Conservation (phyloP, 176 grass and related monocot genomes). For the Phoenix roebelenii region DNA sequence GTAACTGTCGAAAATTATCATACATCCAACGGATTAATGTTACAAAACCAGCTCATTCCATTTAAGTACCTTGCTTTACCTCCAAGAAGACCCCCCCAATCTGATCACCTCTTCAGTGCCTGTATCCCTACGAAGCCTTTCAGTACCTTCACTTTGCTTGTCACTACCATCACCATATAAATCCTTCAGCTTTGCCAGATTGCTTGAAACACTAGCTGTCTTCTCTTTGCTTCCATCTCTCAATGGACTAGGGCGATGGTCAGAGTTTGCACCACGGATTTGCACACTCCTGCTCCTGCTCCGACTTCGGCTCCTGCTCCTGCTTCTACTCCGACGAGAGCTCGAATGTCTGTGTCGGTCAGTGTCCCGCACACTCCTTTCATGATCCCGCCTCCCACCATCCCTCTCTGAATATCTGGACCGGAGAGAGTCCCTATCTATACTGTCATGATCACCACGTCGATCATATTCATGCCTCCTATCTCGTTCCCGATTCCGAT, state of each 20-base stretch:
- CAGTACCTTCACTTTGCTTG: constrained; percentile 25
- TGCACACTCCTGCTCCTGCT: constrained; percentile 25
- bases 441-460: constrained; percentile 19
- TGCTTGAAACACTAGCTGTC: constrained; percentile 39
- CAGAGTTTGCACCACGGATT: background rate
- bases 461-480: constrained; percentile 16
- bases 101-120: constrained; percentile 93
- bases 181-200: constrained; percentile 83
- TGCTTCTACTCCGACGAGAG: constrained; percentile 29
- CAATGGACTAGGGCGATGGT: constrained; percentile 37
- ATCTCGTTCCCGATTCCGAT: constrained; percentile 27
- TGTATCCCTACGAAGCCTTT: constrained; percentile 40
- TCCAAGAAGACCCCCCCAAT: constrained; percentile 76
- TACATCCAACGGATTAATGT: background rate
- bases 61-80: constrained; percentile 16
- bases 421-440: constrained; percentile 26
- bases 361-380: constrained; percentile 39
- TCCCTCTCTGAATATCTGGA: constrained; percentile 33
- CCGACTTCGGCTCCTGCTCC: constrained; percentile 35
- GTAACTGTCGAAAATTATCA: too few species aligned
- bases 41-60: background rate
- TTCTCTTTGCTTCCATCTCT: constrained; percentile 50
- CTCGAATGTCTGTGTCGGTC: constrained; percentile 32
- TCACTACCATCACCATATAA: constrained; percentile 66
- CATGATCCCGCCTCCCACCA: constrained; percentile 26